These are phyloP conservation scores for Lasiodiplodia theobromae DNA, from an alignment of 2,329 filamentous ascomycete species.

Conservation along the genomic window DNA sequence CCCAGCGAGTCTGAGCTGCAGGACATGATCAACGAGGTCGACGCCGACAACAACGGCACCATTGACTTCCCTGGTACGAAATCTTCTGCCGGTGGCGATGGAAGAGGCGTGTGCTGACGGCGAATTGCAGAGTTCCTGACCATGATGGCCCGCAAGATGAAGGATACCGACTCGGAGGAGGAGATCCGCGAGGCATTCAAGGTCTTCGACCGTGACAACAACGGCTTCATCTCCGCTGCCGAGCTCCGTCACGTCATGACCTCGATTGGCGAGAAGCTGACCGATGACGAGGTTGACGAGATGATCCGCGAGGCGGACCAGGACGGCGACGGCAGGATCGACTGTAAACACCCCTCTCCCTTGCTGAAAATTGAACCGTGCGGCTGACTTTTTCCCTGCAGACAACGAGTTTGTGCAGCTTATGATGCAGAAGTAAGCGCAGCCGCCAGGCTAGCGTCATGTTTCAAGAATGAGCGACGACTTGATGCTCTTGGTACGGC, in stretches of 20 bases:
- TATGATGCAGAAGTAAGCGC: slow-evolving; percentile 62
- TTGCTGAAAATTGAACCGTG: neutral
- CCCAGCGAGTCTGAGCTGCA: slow-evolving; percentile 68
- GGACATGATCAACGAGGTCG: slow-evolving; percentile 73
- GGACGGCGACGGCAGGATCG: slow-evolving; percentile 69
- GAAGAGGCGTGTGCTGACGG: neutral
- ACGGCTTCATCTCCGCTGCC: slow-evolving; percentile 69
- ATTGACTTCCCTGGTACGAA: slow-evolving; percentile 67
- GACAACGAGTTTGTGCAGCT: slow-evolving; percentile 65
- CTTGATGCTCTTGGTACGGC: slow-evolving; percentile 30
- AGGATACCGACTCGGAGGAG: slow-evolving; percentile 67
- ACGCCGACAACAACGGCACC: slow-evolving; percentile 69
- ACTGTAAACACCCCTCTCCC: slow-evolving; percentile 57
- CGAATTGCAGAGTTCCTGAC: slow-evolving; percentile 64
- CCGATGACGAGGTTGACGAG: slow-evolving; percentile 68
- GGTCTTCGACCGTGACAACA: slow-evolving; percentile 71
- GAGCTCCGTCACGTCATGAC: slow-evolving; percentile 70
- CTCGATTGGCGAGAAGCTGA: slow-evolving; percentile 69
- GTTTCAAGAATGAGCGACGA: slow-evolving; percentile 29
- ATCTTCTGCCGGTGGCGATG: neutral
- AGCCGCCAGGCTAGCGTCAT: slow-evolving; percentile 10
- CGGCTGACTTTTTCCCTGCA: slow-evolving; percentile 37
- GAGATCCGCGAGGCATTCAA: slow-evolving; percentile 71
- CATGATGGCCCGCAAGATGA: slow-evolving; percentile 71
- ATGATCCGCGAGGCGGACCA: slow-evolving; percentile 71